Evolutionary conservation across 768 basidiomycete genomes (phyloP), one percentile per base, ranked within the genome.

Genomic region (Russula sp.): DNA sequence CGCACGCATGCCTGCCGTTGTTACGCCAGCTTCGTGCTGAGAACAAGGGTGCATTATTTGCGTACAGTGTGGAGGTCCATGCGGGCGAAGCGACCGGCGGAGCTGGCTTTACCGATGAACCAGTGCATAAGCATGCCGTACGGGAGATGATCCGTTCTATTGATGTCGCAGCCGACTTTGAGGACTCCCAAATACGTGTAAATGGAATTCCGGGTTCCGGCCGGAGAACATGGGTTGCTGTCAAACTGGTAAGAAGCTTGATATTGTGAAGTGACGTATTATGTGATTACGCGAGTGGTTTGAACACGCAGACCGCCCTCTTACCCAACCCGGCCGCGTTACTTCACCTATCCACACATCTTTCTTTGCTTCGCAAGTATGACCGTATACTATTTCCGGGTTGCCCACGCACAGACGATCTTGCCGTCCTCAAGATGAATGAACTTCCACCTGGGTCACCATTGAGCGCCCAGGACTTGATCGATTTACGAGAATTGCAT

Each of bases 1-100:
- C 87, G 0, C 79, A 82, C 42, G 85, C 81, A 18, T 82, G 87
- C 7, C 67, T 89, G 5, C 86, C 90, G 1, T 71, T 89, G 0
- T 80, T 97, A 45, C 75, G 78, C 45, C 70, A 74, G 13, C 77
- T 95, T 31, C 82, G 93, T 18, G 73, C 73, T 10, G 80, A 81
- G 64, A 88, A 89, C 69, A 88, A 86, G 64, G 94, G 91, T 3
- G 78, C 82, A 9, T 74, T 97, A 13, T 84, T 97, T 66, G 86
- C 82, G 22, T 96, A 97, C 75, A 89, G 86, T 55, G 91, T 92
- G 32, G 92, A 95, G 73, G 92, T 89, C 11, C 85, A 92, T 67
- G 82, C 86, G 68, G 73, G 73, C 11, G 78, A 83, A 44, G 81
- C 82, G 4, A 75, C 77, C 0, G 77, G 74, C 6, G 66, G 61